Conservation (phyloP, 306 rosid genomes). For the Malus fusca region DNA sequence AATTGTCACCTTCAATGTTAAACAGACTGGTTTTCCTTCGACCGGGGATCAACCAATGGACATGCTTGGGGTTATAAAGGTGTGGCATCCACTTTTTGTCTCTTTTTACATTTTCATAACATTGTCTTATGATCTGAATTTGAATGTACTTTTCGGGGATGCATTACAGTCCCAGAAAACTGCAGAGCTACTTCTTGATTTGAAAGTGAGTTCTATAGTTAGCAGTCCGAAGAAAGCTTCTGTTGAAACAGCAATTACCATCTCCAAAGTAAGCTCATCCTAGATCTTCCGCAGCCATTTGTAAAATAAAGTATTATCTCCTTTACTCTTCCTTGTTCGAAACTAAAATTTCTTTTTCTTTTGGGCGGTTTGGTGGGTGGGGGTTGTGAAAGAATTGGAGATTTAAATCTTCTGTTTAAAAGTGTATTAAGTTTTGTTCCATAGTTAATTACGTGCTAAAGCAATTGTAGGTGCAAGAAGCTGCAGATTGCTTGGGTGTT, state of each 20-base stretch:
- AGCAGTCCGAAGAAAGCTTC: constrained; percentile 70
- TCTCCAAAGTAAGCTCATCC: constrained; percentile 58
- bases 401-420: neutral
- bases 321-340: no score
- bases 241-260: constrained; percentile 56
- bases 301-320: neutral
- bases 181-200: constrained; percentile 87
- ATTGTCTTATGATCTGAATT: constrained; percentile 15
- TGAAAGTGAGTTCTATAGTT: constrained; percentile 55
- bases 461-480: constrained; percentile 72
- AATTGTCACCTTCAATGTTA: constrained; percentile 21
- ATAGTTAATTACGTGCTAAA: neutral
- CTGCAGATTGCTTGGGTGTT: constrained; percentile 94
- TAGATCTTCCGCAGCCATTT: constrained; percentile 1
- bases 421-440: constrained; percentile 13
- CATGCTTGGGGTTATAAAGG: constrained; percentile 90
- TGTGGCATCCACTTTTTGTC: constrained; percentile 12
- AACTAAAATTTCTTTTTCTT: no score
- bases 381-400: neutral
- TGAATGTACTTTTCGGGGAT: constrained; percentile 28
- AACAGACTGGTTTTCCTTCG: constrained; percentile 45
- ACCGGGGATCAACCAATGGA: constrained; percentile 56
- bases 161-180: constrained; percentile 80
- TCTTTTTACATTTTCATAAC: neutral
- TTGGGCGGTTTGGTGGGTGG: no score